These are phyloP conservation scores for Neopestalotiopsis sp. DNA, from an alignment of 2,329 filamentous ascomycete species.

Conservation along the genomic window DNA sequence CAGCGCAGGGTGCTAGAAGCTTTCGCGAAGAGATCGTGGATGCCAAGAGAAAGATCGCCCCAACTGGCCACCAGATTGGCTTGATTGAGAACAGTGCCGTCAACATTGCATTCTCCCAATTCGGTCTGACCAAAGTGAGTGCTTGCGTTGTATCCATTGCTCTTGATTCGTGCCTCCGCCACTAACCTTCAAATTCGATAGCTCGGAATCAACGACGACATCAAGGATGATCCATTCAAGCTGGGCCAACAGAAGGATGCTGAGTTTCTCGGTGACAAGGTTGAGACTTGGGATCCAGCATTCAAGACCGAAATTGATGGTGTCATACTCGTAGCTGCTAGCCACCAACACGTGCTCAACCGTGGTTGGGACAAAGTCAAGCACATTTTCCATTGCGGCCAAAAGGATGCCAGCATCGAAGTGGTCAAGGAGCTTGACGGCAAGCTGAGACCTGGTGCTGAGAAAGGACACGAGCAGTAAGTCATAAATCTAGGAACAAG, in stretches of 20 bases:
- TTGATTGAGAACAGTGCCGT: constrained; percentile 21
- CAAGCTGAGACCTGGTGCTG: constrained; percentile 38
- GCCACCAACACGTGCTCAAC: constrained; percentile 32
- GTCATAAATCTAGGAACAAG: no score
- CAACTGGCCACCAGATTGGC: background rate
- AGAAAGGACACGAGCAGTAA: constrained; percentile 44
- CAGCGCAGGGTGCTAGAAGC: background rate
- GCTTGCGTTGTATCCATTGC: background rate
- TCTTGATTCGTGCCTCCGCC: background rate
- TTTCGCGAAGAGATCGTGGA: constrained; percentile 6
- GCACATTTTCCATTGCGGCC: constrained; percentile 32
- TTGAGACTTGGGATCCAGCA: constrained; percentile 34
- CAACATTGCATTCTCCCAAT: constrained; percentile 34
- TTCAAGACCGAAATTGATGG: constrained; percentile 43
- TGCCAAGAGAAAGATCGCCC: background rate
- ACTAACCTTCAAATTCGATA: constrained; percentile 15
- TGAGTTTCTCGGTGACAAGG: constrained; percentile 34
- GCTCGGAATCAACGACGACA: constrained; percentile 35
- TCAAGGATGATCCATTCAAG: constrained; percentile 38
- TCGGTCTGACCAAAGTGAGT: constrained; percentile 29
- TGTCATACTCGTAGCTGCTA: constrained; percentile 41
- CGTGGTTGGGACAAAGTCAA: constrained; percentile 36
- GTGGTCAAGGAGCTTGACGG: constrained; percentile 39
- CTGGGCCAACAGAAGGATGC: constrained; percentile 40
- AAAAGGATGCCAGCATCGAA: constrained; percentile 29